phyloP scores from a whole-genome alignment of 2,329 filamentous ascomycete genomes.

The Pleomassaria siparia region DNA sequence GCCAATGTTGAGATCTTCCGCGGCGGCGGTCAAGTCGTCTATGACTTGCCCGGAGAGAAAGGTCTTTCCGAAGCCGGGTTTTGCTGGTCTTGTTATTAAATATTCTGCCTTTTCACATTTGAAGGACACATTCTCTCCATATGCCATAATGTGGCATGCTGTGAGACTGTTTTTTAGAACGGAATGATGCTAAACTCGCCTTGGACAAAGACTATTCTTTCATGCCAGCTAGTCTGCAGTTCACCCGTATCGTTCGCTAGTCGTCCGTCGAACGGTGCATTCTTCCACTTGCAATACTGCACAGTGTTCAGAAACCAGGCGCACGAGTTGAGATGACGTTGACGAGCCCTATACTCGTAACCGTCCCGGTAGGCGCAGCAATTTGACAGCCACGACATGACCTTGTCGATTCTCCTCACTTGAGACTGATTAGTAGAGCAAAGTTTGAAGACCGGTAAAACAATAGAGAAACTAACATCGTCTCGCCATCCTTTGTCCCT shows the following conservation, averaged over 20 bases:
- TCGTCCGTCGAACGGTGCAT: slow-evolving; percentile 17
- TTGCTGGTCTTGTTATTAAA: slow-evolving; percentile 17
- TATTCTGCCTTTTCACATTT: neutral
- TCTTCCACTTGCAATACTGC: slow-evolving; percentile 29
- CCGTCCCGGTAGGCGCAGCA: slow-evolving; percentile 11
- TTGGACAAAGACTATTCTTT: slow-evolving; percentile 34
- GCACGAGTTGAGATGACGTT: slow-evolving; percentile 20
- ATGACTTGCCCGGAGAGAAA: slow-evolving; percentile 26
- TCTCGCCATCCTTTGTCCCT: slow-evolving; percentile 20
- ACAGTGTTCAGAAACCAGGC: slow-evolving; percentile 27
- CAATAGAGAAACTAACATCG: slow-evolving; percentile 14
- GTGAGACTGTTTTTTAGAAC: neutral
- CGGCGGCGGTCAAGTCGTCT: slow-evolving; percentile 22
- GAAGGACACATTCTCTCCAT: too few relatives aligned
- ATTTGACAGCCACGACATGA: slow-evolving; percentile 28
- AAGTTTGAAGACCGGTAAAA: neutral
- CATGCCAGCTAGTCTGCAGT: slow-evolving; percentile 24
- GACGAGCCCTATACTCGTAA: slow-evolving; percentile 12
- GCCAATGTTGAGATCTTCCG: slow-evolving; percentile 24
- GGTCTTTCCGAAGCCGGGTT: slow-evolving; percentile 34
- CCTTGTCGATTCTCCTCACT: slow-evolving; percentile 28
- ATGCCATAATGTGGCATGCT: neutral
- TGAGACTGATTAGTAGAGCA: slow-evolving; percentile 2
- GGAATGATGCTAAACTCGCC: slow-evolving; percentile 14
- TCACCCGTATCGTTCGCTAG: slow-evolving; percentile 19